phyloP scores from a whole-genome alignment of 2,329 filamentous ascomycete species.

The Neofusicoccum kwambonambiense region DNA sequence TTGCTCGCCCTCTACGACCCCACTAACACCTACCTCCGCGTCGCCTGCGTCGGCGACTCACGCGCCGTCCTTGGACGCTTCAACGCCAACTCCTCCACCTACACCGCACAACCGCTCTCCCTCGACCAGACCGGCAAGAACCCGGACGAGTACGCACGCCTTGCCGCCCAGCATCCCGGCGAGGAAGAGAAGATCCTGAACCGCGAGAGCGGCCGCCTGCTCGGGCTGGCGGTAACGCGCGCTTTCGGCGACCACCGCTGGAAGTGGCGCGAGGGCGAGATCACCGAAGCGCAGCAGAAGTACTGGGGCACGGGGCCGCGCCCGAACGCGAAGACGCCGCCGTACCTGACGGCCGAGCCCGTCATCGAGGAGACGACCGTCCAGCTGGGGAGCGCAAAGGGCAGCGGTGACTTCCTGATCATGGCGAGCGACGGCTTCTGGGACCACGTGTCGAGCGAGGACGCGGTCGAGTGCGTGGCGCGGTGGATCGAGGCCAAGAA shows the following conservation, averaged over 20 bases:
- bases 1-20: slow-evolving; percentile 64
- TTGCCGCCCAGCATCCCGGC: slow-evolving; percentile 57
- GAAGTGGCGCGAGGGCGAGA: slow-evolving; percentile 61
- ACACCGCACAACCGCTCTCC: slow-evolving; percentile 56
- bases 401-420: slow-evolving; percentile 57
- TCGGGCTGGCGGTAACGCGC: slow-evolving; percentile 62
- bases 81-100: slow-evolving; percentile 44
- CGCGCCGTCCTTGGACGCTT: slow-evolving; percentile 62
- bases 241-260: slow-evolving; percentile 68
- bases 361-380: slow-evolving; percentile 60
- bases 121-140: slow-evolving; percentile 67
- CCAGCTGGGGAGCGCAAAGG: slow-evolving; percentile 33
- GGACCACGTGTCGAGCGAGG: slow-evolving; percentile 57
- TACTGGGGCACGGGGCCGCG: slow-evolving; percentile 51
- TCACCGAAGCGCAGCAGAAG: slow-evolving; percentile 44
- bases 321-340: slow-evolving; percentile 53
- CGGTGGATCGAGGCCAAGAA: slow-evolving; percentile 49
- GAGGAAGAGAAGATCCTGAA: slow-evolving; percentile 53
- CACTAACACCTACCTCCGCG: slow-evolving; percentile 51
- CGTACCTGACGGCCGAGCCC: slow-evolving; percentile 67
- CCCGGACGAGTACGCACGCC: slow-evolving; percentile 54
- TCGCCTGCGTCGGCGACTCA: slow-evolving; percentile 67
- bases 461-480: slow-evolving; percentile 59
- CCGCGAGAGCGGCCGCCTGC: slow-evolving; percentile 55
- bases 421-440: slow-evolving; percentile 68